phyloP scores from a whole-genome alignment of 2,329 filamentous ascomycete species.

The Epicoccum nigrum region DNA sequence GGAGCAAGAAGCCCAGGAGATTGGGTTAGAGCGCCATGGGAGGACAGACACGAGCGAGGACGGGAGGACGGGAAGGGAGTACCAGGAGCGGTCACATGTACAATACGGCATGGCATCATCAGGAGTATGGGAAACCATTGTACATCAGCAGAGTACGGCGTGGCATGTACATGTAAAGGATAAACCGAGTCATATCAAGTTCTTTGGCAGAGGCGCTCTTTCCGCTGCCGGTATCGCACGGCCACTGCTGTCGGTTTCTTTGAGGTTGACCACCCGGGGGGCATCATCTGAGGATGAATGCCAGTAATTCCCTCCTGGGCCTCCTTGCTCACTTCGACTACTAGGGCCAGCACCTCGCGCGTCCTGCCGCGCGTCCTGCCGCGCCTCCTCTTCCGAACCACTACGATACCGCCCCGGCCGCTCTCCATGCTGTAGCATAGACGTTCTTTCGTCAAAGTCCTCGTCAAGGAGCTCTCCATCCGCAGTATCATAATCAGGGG shows the following conservation, averaged over 20 bases:
- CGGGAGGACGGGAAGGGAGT: neutral
- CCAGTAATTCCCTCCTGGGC: slow-evolving; percentile 42
- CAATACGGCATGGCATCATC: slow-evolving; percentile 31
- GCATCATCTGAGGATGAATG: slow-evolving; percentile 38
- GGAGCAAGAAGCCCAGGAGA: slow-evolving; percentile 83
- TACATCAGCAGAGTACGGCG: slow-evolving; percentile 1
- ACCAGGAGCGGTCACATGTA: slow-evolving; percentile 21
- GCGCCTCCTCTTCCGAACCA: slow-evolving; percentile 38
- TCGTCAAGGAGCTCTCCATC: slow-evolving; percentile 72
- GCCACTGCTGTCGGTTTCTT: slow-evolving; percentile 52
- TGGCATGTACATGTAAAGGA: slow-evolving; percentile 4
- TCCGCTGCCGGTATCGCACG: slow-evolving; percentile 53
- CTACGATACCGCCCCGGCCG: slow-evolving; percentile 34
- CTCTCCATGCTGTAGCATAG: slow-evolving; percentile 60
- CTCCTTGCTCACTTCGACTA: slow-evolving; percentile 42
- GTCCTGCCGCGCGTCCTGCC: slow-evolving; percentile 40
- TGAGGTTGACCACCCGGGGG: slow-evolving; percentile 44
- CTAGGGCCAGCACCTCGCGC: slow-evolving; percentile 37
- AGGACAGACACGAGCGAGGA: too few species aligned
- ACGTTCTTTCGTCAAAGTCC: slow-evolving; percentile 61
- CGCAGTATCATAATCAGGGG: slow-evolving; percentile 75
- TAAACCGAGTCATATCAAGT: slow-evolving; percentile 41
- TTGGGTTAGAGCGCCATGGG: slow-evolving; percentile 63
- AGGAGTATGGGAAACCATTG: slow-evolving; percentile 18
- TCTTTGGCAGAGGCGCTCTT: slow-evolving; percentile 52